phyloP scores from a whole-genome alignment of 2,329 filamentous ascomycete genomes.

The Scedosporium aurantiacum region DNA sequence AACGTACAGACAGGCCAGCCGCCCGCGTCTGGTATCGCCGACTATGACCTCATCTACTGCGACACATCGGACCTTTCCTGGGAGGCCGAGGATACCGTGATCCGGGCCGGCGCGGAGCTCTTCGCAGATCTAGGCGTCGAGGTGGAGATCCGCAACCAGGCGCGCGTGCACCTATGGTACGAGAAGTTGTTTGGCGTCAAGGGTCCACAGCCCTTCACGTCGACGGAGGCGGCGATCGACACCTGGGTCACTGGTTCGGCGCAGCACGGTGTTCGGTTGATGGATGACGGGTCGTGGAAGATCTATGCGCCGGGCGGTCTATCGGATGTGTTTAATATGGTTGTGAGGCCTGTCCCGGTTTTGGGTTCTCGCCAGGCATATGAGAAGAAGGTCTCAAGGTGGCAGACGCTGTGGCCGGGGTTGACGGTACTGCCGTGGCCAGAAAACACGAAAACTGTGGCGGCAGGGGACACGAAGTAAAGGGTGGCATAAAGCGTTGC shows the following conservation, averaged over 20 bases:
- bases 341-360: constrained; percentile 20
- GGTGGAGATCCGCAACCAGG: constrained; percentile 27
- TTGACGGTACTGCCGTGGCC: neutral
- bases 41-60: constrained; percentile 26
- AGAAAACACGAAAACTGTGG: no score
- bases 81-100: constrained; percentile 23
- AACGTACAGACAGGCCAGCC: constrained; percentile 18
- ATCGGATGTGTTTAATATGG: constrained; percentile 22
- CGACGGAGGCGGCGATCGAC: constrained; percentile 21
- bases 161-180: constrained; percentile 27
- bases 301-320: constrained; percentile 24
- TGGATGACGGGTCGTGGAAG: constrained; percentile 17
- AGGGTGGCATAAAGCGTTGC: no score
- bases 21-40: constrained; percentile 22
- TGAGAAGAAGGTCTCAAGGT: neutral
- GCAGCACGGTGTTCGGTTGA: neutral
- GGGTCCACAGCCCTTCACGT: constrained; percentile 17
- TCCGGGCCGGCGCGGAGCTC: constrained; percentile 17
- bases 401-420: neutral
- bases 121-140: constrained; percentile 20
- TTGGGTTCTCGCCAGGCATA: constrained; percentile 12
- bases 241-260: constrained; percentile 19
- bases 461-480: no score
- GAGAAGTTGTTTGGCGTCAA: constrained; percentile 18
- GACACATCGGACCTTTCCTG: constrained; percentile 22